Percentiles rank a stretch among this genome's conserved stretches.
These are phyloP conservation scores for Primulina huaijiensis DNA, from an alignment of 257 asterid genomes.

Conservation along the genomic window DNA sequence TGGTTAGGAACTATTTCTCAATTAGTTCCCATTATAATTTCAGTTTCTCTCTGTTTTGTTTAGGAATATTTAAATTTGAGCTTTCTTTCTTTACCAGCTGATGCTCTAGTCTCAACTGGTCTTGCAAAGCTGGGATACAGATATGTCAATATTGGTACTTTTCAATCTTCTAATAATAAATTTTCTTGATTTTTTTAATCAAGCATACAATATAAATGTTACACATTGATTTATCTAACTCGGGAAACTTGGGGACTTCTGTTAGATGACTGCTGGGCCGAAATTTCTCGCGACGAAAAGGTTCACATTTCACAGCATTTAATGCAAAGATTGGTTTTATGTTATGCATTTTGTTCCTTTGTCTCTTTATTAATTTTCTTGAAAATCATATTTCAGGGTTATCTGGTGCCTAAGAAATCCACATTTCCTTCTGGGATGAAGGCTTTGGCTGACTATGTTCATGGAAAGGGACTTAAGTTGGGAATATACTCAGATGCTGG, in stretches of 20 bases:
- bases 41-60: background rate
- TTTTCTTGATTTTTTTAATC: background rate
- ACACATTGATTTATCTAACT: conserved; percentile 14
- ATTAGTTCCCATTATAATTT: background rate
- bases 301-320: conserved; percentile 27
- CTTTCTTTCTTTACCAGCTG: conserved; percentile 51
- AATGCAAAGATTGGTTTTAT: background rate
- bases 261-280: conserved; percentile 95
- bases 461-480: conserved; percentile 82
- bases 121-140: conserved; percentile 72
- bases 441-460: conserved; percentile 88
- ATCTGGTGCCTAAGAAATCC: conserved; percentile 59
- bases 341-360: background rate
- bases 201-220: background rate
- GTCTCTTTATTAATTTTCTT: conserved; percentile 2
- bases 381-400: conserved; percentile 48
- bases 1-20: conserved; percentile 33
- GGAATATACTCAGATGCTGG: conserved; percentile 97
- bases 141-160: conserved; percentile 76
- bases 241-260: conserved; percentile 6
- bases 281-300: conserved; percentile 53
- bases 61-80: background rate
- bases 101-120: conserved; percentile 91
- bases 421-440: conserved; percentile 95
- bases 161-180: background rate